Conservation (phyloP, 108 stramenopile genomes). For the Conticribra weissflogii region DNA sequence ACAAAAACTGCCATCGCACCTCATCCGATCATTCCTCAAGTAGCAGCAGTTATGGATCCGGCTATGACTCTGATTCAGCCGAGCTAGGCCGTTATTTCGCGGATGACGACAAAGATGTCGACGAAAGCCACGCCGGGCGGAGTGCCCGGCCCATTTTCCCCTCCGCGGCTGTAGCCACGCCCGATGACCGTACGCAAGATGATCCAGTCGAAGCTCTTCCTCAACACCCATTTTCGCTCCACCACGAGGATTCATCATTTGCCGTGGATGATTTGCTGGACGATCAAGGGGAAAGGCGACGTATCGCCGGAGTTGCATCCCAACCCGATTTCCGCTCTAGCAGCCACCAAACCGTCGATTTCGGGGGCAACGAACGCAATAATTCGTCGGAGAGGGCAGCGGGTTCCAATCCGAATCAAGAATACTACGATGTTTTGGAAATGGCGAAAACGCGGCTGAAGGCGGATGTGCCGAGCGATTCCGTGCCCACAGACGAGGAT, state of each 20-base stretch:
- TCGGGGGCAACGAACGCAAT: not conserved
- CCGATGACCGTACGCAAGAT: too few species aligned
- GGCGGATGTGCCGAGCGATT: too few species aligned
- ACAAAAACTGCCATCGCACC: not conserved
- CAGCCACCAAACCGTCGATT: not conserved
- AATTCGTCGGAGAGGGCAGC: not conserved
- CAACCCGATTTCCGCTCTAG: too few species aligned
- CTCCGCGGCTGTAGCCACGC: too few species aligned
- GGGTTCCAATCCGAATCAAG: conserved; percentile 20
- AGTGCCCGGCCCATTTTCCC: not conserved
- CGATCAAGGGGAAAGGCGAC: too few species aligned
- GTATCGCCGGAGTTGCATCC: too few species aligned
- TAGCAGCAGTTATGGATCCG: not conserved
- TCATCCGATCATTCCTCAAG: not conserved
- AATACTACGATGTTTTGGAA: conserved; percentile 47
- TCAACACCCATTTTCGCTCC: too few species aligned
- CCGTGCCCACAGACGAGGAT: not conserved
- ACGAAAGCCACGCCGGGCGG: not conserved
- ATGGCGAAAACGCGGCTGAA: conserved; percentile 38
- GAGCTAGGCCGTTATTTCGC: not conserved
- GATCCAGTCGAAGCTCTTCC: too few species aligned
- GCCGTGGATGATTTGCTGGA: too few species aligned
- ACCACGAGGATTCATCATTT: too few species aligned
- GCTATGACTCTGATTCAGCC: not conserved
- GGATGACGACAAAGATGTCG: not conserved